These are phyloP conservation scores for Xylaria flabelliformis DNA, from an alignment of 495 filamentous ascomycete species.

Conservation along the genomic window DNA sequence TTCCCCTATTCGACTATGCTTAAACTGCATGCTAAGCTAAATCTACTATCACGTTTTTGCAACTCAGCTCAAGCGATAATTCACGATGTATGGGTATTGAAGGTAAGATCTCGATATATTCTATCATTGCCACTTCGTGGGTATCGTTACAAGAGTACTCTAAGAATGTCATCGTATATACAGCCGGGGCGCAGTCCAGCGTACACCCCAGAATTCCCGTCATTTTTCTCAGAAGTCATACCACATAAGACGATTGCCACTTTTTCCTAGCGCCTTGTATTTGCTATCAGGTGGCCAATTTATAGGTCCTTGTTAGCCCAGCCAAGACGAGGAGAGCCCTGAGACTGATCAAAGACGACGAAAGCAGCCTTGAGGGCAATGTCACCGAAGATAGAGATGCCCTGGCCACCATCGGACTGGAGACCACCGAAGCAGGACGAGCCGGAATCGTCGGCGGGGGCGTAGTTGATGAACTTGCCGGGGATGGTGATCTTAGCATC, in stretches of 20 bases:
- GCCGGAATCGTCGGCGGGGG: conserved; percentile 33
- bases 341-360: conserved; percentile 64
- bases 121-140: conserved; percentile 5
- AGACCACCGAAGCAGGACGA: conserved; percentile 63
- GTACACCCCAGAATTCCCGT: conserved; percentile 4
- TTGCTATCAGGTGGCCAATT: not conserved
- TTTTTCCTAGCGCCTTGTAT: not conserved
- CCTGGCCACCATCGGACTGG: conserved; percentile 63
- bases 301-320: conserved; percentile 30
- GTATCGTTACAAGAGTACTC: conserved; percentile 14
- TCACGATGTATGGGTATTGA: not conserved
- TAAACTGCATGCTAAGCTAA: not conserved
- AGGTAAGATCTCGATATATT: not conserved
- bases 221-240: not conserved
- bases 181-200: not conserved
- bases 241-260: not conserved
- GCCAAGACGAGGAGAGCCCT: conserved; percentile 28
- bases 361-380: conserved; percentile 77
- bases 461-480: conserved; percentile 59
- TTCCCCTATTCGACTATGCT: not conserved
- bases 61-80: not conserved
- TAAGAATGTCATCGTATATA: conserved; percentile 22
- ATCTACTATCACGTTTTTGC: not conserved
- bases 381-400: conserved; percentile 72
- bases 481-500: conserved; percentile 55